Percentiles rank a stretch among this genome's conserved stretches.
Conservation (phyloP, 768 basidiomycete species). For the Roridomyces roridus region DNA sequence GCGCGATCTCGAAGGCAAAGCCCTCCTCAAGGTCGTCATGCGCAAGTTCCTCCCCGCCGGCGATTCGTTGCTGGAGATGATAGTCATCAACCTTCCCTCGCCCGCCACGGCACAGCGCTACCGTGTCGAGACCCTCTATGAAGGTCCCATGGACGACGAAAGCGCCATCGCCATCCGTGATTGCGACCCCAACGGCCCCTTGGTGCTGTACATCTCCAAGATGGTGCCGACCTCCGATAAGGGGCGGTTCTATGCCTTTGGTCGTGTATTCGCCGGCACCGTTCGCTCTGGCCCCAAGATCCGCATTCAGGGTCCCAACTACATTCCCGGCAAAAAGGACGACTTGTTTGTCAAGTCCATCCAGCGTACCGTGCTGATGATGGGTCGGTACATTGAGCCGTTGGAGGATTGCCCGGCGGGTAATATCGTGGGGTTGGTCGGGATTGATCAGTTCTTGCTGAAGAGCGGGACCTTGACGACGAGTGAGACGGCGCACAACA, state of each 20-base stretch:
- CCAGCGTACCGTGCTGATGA: slow-evolving; percentile 99
- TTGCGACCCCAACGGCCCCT: slow-evolving; percentile 95
- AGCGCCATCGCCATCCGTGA: slow-evolving; percentile 98
- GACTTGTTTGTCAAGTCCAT: slow-evolving; percentile 98
- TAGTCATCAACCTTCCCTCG: slow-evolving; percentile 98
- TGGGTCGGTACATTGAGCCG: slow-evolving; percentile 98
- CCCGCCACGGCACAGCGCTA: slow-evolving; percentile 97
- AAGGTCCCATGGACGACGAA: slow-evolving; percentile 99
- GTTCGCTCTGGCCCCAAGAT: slow-evolving; percentile 97
- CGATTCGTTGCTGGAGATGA: slow-evolving; percentile 99
- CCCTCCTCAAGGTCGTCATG: slow-evolving; percentile 97
- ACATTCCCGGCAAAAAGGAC: slow-evolving; percentile 97
- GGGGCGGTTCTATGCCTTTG: slow-evolving; percentile 99
- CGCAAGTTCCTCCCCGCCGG: slow-evolving; percentile 99
- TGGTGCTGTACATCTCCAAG: slow-evolving; percentile 98
- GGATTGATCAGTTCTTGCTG: slow-evolving; percentile 99
- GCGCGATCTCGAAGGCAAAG: slow-evolving; percentile 94
- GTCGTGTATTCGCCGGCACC: slow-evolving; percentile 99
- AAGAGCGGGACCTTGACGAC: slow-evolving; percentile 98
- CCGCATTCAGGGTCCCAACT: slow-evolving; percentile 99
- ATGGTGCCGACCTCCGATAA: slow-evolving; percentile 99
- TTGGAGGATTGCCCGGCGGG: slow-evolving; percentile 99
- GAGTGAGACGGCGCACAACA: slow-evolving; percentile 99
- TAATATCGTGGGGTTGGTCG: slow-evolving; percentile 99
- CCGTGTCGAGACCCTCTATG: slow-evolving; percentile 99